These are phyloP conservation scores for Raffaelea arxii DNA, from an alignment of 2,329 filamentous ascomycete genomes.

Conservation along the genomic window DNA sequence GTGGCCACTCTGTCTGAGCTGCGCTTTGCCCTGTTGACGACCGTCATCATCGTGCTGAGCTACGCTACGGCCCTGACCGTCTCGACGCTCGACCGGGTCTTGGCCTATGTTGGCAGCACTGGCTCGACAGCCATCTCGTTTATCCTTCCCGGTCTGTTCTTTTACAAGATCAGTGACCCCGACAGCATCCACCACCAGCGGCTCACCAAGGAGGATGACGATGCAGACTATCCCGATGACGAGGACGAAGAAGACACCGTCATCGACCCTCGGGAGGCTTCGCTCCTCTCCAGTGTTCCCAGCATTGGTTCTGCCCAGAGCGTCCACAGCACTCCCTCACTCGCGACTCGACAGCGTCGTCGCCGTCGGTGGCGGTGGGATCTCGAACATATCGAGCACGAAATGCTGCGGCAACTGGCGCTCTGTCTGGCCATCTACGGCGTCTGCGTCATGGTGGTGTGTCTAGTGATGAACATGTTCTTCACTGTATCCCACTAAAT, in stretches of 20 bases:
- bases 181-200: conserved; percentile 80
- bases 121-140: conserved; percentile 95
- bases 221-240: conserved; percentile 23
- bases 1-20: conserved; percentile 67
- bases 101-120: conserved; percentile 91
- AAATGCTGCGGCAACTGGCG: conserved; percentile 60
- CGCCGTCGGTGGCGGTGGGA: conserved; percentile 50
- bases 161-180: conserved; percentile 94
- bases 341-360: conserved; percentile 31
- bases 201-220: conserved; percentile 84
- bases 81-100: conserved; percentile 75
- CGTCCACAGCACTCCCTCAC: neutral
- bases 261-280: conserved; percentile 19
- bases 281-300: conserved; percentile 33
- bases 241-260: conserved; percentile 31
- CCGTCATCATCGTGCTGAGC: conserved; percentile 69
- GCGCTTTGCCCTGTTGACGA: conserved; percentile 84
- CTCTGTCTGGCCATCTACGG: conserved; percentile 76
- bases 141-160: conserved; percentile 91
- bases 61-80: conserved; percentile 90
- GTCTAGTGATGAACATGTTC: conserved; percentile 75
- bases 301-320: conserved; percentile 34
- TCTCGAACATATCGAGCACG: conserved; percentile 53
- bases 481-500: conserved; percentile 58
- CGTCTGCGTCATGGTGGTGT: conserved; percentile 78